phyloP scores from a whole-genome alignment of 1,284 basidiomycete species.

The Peniophora sp. region DNA sequence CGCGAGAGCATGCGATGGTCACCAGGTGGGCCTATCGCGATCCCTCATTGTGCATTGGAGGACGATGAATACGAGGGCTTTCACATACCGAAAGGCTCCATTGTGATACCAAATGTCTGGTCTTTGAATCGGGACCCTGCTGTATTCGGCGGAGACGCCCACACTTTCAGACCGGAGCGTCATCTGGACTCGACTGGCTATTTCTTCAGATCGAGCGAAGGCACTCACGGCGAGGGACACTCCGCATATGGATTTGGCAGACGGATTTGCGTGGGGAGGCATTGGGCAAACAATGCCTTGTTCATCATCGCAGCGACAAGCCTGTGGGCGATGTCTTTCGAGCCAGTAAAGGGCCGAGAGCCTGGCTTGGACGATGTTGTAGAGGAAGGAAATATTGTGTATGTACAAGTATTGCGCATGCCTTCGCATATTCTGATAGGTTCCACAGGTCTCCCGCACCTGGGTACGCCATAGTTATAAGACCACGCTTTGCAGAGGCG shows the following conservation, averaged over 20 bases:
- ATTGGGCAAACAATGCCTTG: constrained; percentile 25
- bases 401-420: not conserved
- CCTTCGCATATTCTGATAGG: too few species aligned
- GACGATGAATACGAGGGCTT: constrained; percentile 16
- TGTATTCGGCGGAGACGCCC: constrained; percentile 14
- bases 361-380: not conserved
- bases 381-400: not conserved
- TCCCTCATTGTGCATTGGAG: constrained; percentile 13
- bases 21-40: constrained; percentile 12
- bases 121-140: constrained; percentile 11
- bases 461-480: too few species aligned
- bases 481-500: too few species aligned
- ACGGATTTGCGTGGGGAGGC: constrained; percentile 17
- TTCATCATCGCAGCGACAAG: constrained; percentile 22
- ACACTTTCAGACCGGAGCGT: constrained; percentile 14
- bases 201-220: constrained; percentile 7
- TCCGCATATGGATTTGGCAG: constrained; percentile 18
- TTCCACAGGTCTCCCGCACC: too few species aligned
- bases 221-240: constrained; percentile 19
- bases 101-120: constrained; percentile 15
- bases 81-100: constrained; percentile 17
- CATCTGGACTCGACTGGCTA: constrained; percentile 15
- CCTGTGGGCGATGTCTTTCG: constrained; percentile 25
- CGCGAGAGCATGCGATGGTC: constrained; percentile 25
- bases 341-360: not conserved